A percentile compares a stretch with the other conserved stretches of the same genome.
Conservation (phyloP, 2,329 filamentous ascomycete genomes). For the Epichloe sylvatica region DNA sequence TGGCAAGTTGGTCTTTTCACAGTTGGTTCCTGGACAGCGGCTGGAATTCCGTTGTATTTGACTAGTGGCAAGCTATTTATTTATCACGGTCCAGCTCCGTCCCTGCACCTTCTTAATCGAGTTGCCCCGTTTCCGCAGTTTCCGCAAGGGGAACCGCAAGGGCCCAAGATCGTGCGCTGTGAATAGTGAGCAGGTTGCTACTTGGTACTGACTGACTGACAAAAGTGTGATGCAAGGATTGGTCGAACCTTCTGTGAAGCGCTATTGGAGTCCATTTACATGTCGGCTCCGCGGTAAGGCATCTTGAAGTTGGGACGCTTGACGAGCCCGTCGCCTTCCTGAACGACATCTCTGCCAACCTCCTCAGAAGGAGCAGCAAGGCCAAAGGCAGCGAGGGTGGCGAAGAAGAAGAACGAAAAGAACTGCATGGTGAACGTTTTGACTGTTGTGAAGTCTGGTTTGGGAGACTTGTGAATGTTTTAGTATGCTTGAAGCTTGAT, state of each 20-base stretch:
- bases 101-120: no score
- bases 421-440: not conserved
- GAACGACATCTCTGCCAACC: not conserved
- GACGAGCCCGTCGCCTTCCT: not conserved
- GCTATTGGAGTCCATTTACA: not conserved
- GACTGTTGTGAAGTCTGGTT: not conserved
- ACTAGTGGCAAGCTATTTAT: no score
- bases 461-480: not conserved
- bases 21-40: no score
- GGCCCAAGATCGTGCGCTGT: no score
- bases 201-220: no score
- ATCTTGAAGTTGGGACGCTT: not conserved
- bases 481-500: not conserved
- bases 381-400: not conserved
- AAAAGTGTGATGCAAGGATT: not conserved
- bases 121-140: no score
- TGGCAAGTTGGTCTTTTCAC: no score
- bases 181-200: not conserved
- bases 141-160: no score
- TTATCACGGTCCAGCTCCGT: no score
- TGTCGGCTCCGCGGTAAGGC: rapidly evolving
- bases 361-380: not conserved
- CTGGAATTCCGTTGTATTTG: no score
- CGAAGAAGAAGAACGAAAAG: not conserved
- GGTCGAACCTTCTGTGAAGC: not conserved